phyloP scores from a whole-genome alignment of 352 stramenopile species.

The Phytophthora litchii region DNA sequence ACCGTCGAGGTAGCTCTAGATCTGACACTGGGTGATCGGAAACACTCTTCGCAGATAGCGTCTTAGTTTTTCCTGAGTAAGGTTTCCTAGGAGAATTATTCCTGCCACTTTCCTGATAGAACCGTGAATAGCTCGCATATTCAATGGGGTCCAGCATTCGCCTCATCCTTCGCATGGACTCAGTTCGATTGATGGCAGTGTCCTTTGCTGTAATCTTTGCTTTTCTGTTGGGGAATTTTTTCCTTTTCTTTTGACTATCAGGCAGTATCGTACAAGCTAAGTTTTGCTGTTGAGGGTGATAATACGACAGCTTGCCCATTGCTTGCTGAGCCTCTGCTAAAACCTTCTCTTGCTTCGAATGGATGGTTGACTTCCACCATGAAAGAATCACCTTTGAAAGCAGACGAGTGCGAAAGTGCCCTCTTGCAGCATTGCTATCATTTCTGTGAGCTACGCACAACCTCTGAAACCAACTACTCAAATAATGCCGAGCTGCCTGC shows the following conservation, averaged over 20 bases:
- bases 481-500: conserved; percentile 9
- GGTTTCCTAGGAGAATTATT: not conserved
- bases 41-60: not conserved
- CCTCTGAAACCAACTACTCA: conserved; percentile 27
- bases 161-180: conserved; percentile 31
- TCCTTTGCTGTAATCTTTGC: conserved; percentile 4
- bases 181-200: not conserved
- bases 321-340: conserved; percentile 43
- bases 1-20: not conserved
- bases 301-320: conserved; percentile 44
- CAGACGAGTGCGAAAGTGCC: conserved; percentile 24
- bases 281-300: conserved; percentile 38
- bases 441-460: conserved; percentile 14
- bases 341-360: conserved; percentile 59
- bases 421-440: conserved; percentile 5
- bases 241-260: conserved; percentile 8
- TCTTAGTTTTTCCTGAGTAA: not conserved
- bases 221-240: conserved; percentile 6
- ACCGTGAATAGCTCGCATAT: conserved; percentile 29
- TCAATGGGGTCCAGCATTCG: conserved; percentile 47
- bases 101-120: conserved; percentile 7
- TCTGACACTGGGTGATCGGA: not conserved
- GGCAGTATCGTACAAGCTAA: not conserved
- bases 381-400: conserved; percentile 22
- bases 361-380: conserved; percentile 56